Evolutionary conservation across 805 yeast genomes (phyloP).

Genomic region (Wickerhamomyces hampshirensis): DNA sequence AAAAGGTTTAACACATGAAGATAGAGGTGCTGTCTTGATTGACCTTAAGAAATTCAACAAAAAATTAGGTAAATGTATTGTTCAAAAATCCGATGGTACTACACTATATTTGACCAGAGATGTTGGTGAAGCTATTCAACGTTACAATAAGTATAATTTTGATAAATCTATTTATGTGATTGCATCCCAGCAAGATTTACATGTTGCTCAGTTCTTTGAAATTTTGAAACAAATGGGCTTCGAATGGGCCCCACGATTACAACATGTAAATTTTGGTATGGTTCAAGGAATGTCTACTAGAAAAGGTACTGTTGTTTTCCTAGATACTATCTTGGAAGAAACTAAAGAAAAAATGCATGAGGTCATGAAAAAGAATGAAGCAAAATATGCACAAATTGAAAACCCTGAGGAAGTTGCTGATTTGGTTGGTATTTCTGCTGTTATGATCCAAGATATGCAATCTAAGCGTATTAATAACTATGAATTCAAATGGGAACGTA

Average conservation of each 20-base stretch:
- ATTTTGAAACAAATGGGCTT: slow-evolving; percentile 85
- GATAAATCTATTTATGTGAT: slow-evolving; percentile 96
- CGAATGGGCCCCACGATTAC: slow-evolving; percentile 77
- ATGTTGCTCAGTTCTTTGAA: slow-evolving; percentile 89
- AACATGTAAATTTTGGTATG: slow-evolving; percentile 94
- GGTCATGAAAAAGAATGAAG: slow-evolving; percentile 90
- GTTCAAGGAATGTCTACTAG: slow-evolving; percentile 98
- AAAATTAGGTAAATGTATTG: slow-evolving; percentile 88
- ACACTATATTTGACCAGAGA: slow-evolving; percentile 93
- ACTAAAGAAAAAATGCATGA: slow-evolving; percentile 93
- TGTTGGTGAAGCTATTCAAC: slow-evolving; percentile 91
- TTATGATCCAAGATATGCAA: slow-evolving; percentile 99
- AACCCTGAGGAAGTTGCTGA: slow-evolving; percentile 95
- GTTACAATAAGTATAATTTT: slow-evolving; percentile 77
- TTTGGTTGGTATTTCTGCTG: slow-evolving; percentile 92
- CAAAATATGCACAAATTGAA: slow-evolving; percentile 86
- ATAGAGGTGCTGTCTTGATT: slow-evolving; percentile 85
- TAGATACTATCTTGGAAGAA: slow-evolving; percentile 89
- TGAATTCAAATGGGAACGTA: slow-evolving; percentile 96
- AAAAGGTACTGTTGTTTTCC: slow-evolving; percentile 97
- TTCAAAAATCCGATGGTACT: slow-evolving; percentile 94
- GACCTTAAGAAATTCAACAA: slow-evolving; percentile 83
- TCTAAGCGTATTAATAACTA: slow-evolving; percentile 95
- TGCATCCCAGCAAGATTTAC: slow-evolving; percentile 95
- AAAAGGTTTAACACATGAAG: slow-evolving; percentile 72